Evolutionary conservation across 352 stramenopile species (phyloP).

Genomic region (Pythium rishiriense): DNA sequence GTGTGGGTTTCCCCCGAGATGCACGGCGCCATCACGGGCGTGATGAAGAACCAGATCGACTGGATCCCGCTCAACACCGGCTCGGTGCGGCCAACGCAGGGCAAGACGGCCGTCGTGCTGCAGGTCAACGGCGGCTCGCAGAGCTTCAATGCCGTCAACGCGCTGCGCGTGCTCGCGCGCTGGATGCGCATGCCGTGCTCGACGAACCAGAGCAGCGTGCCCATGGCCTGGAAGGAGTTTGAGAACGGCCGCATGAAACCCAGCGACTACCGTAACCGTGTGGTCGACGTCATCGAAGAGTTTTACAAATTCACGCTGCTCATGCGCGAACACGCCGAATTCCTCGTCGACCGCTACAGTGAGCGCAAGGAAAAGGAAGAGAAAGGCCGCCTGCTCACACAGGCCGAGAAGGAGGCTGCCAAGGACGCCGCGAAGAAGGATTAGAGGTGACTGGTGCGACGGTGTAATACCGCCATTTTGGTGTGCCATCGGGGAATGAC

Average conservation of each 20-base stretch:
- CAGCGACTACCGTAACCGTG: constrained; percentile 48
- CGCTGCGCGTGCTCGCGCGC: constrained; percentile 44
- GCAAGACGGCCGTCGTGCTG: constrained; percentile 48
- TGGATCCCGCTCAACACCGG: constrained; percentile 65
- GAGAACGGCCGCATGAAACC: constrained; percentile 64
- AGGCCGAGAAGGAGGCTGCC: constrained; percentile 35
- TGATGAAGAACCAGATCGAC: constrained; percentile 81
- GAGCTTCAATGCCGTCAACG: constrained; percentile 72
- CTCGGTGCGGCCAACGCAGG: constrained; percentile 58
- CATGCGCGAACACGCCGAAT: constrained; percentile 39
- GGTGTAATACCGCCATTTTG: too few species aligned
- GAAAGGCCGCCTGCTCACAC: constrained; percentile 35
- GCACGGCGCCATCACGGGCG: constrained; percentile 60
- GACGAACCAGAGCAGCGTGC: constrained; percentile 59
- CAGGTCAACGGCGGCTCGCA: constrained; percentile 55
- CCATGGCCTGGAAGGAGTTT: constrained; percentile 73
- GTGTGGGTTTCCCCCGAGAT: constrained; percentile 68
- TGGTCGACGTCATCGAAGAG: constrained; percentile 71
- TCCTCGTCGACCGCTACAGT: constrained; percentile 37
- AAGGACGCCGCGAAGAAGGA: constrained; percentile 24
- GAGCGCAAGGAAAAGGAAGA: constrained; percentile 37
- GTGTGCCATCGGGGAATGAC: too few species aligned
- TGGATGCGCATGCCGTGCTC: constrained; percentile 77
- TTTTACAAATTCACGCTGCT: constrained; percentile 68
- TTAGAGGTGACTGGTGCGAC: too few species aligned